Evolutionary conservation across 305 asterid genomes (phyloP).

Genomic region (Solanum hybrid): DNA sequence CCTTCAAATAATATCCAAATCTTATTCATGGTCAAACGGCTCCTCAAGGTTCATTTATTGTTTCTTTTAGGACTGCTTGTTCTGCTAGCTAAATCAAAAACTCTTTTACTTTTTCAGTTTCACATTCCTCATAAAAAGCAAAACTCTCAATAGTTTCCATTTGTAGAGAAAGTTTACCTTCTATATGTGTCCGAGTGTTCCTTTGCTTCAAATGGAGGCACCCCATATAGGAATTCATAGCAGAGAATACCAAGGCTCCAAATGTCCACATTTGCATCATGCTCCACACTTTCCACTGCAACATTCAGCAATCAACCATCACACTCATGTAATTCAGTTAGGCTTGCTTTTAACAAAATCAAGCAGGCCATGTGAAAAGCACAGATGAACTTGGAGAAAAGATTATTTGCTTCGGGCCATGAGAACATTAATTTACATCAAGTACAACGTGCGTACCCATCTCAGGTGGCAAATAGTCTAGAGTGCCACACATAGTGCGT

Average conservation of each 20-base stretch:
- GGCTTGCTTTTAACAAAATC: not conserved
- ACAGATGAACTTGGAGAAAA: not conserved
- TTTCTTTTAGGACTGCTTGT: not conserved
- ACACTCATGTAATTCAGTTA: not conserved
- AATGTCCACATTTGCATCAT: slow-evolving; percentile 78
- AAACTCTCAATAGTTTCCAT: not conserved
- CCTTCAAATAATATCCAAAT: not conserved
- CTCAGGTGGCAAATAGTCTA: slow-evolving; percentile 76
- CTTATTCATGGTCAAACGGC: not conserved
- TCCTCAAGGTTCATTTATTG: not conserved
- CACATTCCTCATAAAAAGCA: not conserved
- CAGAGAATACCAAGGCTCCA: slow-evolving; percentile 94
- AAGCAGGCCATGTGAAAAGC: not conserved
- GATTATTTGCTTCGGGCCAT: not conserved
- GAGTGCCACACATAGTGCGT: slow-evolving; percentile 71
- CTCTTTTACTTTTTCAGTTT: not conserved
- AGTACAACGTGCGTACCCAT: slow-evolving; percentile 37
- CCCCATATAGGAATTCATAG: slow-evolving; percentile 83
- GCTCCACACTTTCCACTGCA: slow-evolving; percentile 84
- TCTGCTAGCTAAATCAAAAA: not conserved
- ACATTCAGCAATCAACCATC: not conserved
- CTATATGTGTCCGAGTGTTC: slow-evolving; percentile 87
- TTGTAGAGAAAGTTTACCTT: slow-evolving; percentile 36
- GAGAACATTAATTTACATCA: not conserved
- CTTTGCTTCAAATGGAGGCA: slow-evolving; percentile 90